Percentiles rank a stretch among this genome's conserved stretches.
These are phyloP conservation scores for Penicillium expansum DNA, from an alignment of 2,329 filamentous ascomycete genomes.

Conservation along the genomic window DNA sequence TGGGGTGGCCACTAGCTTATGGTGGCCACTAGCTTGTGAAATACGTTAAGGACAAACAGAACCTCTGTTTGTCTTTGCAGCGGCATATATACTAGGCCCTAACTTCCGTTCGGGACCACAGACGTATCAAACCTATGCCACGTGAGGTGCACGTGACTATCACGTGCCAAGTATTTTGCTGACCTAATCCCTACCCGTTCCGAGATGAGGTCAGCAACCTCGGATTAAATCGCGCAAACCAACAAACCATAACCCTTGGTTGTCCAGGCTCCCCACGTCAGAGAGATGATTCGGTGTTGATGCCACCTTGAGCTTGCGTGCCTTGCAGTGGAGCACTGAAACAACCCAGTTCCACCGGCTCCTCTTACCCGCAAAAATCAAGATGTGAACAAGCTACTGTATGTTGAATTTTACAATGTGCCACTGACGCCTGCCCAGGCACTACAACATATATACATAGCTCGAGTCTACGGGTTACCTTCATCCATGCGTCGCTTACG, in stretches of 20 bases:
- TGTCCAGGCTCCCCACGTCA: background rate
- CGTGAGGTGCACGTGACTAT: no score
- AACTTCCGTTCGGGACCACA: no score
- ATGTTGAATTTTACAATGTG: background rate
- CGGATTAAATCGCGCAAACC: no score
- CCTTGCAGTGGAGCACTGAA: conserved; percentile 10
- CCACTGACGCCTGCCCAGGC: conserved; percentile 14
- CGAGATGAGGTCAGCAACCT: conserved; percentile 2
- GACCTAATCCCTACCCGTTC: no score
- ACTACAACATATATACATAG: background rate
- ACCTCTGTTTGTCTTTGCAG: no score
- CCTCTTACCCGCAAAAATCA: background rate
- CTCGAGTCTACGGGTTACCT: background rate
- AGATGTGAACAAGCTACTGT: background rate
- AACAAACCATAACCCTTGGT: background rate
- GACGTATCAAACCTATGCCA: no score
- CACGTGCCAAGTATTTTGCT: no score
- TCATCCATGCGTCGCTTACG: background rate
- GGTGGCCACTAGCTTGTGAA: no score
- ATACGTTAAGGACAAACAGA: no score
- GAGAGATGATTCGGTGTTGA: conserved; percentile 1
- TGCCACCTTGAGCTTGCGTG: background rate
- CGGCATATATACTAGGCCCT: no score
- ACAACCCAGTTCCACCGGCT: background rate
- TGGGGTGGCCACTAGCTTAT: no score